Evolutionary conservation across 805 yeast genomes (phyloP).

Genomic region (Metschnikowia arizonensis): DNA sequence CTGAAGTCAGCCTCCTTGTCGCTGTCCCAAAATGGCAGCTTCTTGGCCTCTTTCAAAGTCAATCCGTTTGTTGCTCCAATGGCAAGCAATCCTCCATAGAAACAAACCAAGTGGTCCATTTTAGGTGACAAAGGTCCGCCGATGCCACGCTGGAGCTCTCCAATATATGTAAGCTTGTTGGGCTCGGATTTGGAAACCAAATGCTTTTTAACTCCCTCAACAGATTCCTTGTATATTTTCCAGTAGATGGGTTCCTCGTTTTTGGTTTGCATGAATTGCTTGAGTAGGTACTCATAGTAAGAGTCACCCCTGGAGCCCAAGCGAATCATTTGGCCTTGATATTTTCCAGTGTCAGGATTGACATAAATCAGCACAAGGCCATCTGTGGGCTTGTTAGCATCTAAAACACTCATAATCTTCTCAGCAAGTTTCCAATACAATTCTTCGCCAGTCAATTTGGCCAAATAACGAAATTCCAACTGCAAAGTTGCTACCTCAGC

Average conservation of each 20-base stretch:
- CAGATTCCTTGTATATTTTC: conserved; percentile 72
- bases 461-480: conserved; percentile 77
- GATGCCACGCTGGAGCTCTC: conserved; percentile 74
- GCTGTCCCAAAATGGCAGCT: conserved; percentile 52
- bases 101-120: conserved; percentile 93
- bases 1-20: conserved; percentile 58
- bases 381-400: conserved; percentile 56
- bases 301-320: conserved; percentile 92
- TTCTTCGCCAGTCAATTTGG: conserved; percentile 74
- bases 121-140: conserved; percentile 56
- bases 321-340: conserved; percentile 61
- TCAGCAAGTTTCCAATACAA: conserved; percentile 79
- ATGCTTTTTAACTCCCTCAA: conserved; percentile 70
- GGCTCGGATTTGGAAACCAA: conserved; percentile 61
- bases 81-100: conserved; percentile 84
- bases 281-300: conserved; percentile 82
- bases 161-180: conserved; percentile 60
- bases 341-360: conserved; percentile 68
- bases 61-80: conserved; percentile 84
- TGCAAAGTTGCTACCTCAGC: conserved; percentile 89
- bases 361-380: conserved; percentile 84
- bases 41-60: conserved; percentile 51
- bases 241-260: conserved; percentile 57
- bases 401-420: conserved; percentile 64
- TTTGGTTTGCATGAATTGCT: conserved; percentile 78